Percentiles rank a stretch among this genome's conserved stretches.
Evolutionary conservation across 495 filamentous ascomycete genomes (phyloP).

Genomic region (Aspergillus carlsbadensis): DNA sequence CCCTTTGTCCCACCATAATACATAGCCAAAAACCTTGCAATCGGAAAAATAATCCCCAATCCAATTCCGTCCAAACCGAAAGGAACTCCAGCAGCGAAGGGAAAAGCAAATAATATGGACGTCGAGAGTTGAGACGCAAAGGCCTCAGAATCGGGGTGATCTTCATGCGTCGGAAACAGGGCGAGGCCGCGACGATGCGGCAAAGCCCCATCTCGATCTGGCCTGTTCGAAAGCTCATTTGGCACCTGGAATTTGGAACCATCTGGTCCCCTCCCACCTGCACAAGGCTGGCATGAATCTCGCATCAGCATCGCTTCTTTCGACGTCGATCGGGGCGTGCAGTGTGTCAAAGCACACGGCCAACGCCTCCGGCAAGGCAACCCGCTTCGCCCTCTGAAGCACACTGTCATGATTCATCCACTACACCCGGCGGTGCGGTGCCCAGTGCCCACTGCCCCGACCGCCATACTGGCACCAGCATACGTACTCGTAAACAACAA

Average conservation of each 20-base stretch:
- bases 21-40: slow-evolving; percentile 6
- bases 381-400: no score
- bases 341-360: background rate
- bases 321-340: background rate
- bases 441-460: no score
- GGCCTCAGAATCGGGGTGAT: background rate
- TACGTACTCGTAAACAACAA: no score
- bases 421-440: no score
- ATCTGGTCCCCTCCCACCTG: background rate
- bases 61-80: slow-evolving; percentile 4
- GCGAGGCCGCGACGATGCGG: background rate
- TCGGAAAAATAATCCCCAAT: slow-evolving; percentile 22
- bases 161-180: background rate
- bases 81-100: background rate
- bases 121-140: background rate
- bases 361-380: background rate
- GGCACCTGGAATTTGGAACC: background rate
- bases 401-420: no score
- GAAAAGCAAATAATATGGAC: background rate
- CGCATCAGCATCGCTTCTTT: background rate
- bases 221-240: slow-evolving; percentile 2
- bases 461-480: no score
- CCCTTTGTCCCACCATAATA: slow-evolving; percentile 3
- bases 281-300: background rate
- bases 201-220: slow-evolving; percentile 9